Evolutionary conservation across 169 alveolate species (phyloP).

Genomic region (Miamiensis avidus): DNA sequence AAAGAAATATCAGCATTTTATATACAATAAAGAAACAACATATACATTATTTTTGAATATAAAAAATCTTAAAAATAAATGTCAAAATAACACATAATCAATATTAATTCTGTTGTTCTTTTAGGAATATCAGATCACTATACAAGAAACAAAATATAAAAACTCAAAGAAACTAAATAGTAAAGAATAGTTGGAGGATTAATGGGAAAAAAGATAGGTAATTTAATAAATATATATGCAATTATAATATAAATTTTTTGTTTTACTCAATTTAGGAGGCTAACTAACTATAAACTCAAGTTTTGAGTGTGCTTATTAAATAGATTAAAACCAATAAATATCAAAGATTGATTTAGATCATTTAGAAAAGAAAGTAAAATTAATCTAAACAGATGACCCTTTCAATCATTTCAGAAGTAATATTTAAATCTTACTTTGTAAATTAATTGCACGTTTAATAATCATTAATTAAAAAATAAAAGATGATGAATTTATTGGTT

Average conservation of each 20-base stretch:
- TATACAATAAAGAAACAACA: too few species aligned
- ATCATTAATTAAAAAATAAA: too few species aligned
- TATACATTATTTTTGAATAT: too few species aligned
- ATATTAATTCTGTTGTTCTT: not conserved
- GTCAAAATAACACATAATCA: too few species aligned
- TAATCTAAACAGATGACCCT: not conserved
- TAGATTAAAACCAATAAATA: not conserved
- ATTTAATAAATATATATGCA: too few species aligned
- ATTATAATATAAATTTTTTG: too few species aligned
- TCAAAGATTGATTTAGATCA: not conserved
- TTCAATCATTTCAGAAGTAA: not conserved
- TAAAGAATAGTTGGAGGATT: not conserved
- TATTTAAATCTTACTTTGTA: too few species aligned
- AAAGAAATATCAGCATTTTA: too few species aligned
- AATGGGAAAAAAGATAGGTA: not conserved
- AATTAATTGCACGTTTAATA: too few species aligned
- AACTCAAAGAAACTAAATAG: not conserved
- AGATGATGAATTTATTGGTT: not conserved
- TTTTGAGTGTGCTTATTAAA: not conserved
- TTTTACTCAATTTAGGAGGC: not conserved
- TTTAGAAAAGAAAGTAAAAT: not conserved
- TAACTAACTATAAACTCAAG: not conserved
- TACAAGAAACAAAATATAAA: not conserved
- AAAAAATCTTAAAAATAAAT: too few species aligned
- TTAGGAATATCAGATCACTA: not conserved